These are phyloP conservation scores for Fusarium setosum DNA, from an alignment of 2,329 filamentous ascomycete genomes.

Conservation along the genomic window DNA sequence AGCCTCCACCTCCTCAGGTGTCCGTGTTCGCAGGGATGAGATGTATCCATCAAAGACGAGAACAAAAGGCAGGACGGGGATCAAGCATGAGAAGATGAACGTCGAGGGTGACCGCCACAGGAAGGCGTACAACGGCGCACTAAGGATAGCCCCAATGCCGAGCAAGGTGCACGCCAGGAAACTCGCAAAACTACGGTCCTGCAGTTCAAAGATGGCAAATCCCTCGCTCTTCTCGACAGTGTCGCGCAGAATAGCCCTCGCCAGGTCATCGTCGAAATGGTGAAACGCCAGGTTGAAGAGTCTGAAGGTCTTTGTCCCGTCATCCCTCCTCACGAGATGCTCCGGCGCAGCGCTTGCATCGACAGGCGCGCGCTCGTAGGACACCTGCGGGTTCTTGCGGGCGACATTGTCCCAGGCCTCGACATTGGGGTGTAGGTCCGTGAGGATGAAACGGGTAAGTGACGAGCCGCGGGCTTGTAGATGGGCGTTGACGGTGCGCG, in stretches of 20 bases:
- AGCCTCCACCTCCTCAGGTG: conserved; percentile 70
- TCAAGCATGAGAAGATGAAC: conserved; percentile 73
- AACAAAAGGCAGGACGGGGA: conserved; percentile 76
- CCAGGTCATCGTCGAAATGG: conserved; percentile 76
- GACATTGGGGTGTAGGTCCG: conserved; percentile 73
- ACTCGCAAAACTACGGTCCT: conserved; percentile 69
- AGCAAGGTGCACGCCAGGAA: conserved; percentile 65
- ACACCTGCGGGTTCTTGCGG: conserved; percentile 64
- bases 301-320: conserved; percentile 68
- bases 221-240: conserved; percentile 73
- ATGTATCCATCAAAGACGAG: conserved; percentile 77
- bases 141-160: conserved; percentile 61
- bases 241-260: conserved; percentile 69
- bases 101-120: conserved; percentile 64
- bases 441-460: conserved; percentile 70
- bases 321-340: conserved; percentile 53
- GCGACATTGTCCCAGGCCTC: conserved; percentile 67
- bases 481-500: conserved; percentile 66
- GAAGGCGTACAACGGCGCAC: conserved; percentile 65
- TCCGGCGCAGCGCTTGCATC: conserved; percentile 73
- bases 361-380: conserved; percentile 69
- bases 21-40: conserved; percentile 75
- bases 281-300: conserved; percentile 82
- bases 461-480: conserved; percentile 40
- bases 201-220: conserved; percentile 81